Percentiles rank a stretch among this genome's conserved stretches.
Evolutionary conservation across 306 rosid species (phyloP).

Genomic region (Erythrophleum fordii): DNA sequence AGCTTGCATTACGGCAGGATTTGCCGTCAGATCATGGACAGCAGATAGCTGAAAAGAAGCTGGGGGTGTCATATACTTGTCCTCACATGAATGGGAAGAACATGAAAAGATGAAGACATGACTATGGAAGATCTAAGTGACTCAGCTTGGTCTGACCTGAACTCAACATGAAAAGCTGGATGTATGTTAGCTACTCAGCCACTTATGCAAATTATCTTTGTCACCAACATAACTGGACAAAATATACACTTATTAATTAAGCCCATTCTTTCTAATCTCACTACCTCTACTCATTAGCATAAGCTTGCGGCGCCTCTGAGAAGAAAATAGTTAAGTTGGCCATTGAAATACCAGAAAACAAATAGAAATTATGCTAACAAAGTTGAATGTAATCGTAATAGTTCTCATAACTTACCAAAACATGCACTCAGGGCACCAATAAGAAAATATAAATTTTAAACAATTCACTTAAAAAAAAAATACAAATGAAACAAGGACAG

Average conservation of each 20-base stretch:
- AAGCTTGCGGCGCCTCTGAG: slow-evolving; percentile 14
- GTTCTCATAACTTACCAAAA: neutral
- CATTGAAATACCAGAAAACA: slow-evolving; percentile 23
- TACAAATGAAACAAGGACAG: neutral
- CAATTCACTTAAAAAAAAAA: neutral
- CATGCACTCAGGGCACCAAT: neutral
- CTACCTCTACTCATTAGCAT: neutral
- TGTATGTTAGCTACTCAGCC: slow-evolving; percentile 36
- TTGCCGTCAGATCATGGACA: slow-evolving; percentile 43
- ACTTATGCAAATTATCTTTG: slow-evolving; percentile 30
- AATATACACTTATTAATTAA: neutral
- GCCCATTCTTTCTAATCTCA: neutral
- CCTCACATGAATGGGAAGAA: slow-evolving; percentile 45
- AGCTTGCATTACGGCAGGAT: slow-evolving; percentile 48
- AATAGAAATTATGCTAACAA: neutral
- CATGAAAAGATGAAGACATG: slow-evolving; percentile 63
- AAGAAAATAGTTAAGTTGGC: slow-evolving; percentile 30
- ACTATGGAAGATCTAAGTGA: slow-evolving; percentile 40
- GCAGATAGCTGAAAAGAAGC: slow-evolving; percentile 61
- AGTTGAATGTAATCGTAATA: neutral
- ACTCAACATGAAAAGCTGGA: slow-evolving; percentile 36
- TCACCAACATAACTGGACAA: slow-evolving; percentile 32
- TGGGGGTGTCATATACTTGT: slow-evolving; percentile 49
- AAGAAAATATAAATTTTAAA: neutral
- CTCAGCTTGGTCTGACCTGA: slow-evolving; percentile 38